Base-by-base conservation (phyloP, 208 protist species). In the Trypanosoma theileri region DNA sequence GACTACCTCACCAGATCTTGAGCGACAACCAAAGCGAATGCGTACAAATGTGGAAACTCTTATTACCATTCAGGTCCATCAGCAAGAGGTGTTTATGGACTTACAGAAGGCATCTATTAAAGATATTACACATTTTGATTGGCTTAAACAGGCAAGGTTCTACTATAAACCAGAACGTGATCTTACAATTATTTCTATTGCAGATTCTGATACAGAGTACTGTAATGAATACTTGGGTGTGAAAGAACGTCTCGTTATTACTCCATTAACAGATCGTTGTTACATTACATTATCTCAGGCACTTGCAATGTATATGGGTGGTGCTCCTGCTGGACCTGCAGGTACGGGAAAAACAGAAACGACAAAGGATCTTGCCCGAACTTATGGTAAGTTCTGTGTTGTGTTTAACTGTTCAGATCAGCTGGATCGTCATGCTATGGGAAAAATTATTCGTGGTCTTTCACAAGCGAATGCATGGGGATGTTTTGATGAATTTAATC, bases 311-410 rank as follows among this genome's bases (percentile, higher is more conserved):
- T 97, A 98, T 77, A 94, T 99, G 85, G 98, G 97, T 69, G 97
- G 96, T 58, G 98, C 97, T 26, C 98, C 97, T 11, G 95, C 96
- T 50, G 98, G 98, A 22, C 98, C 97, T 17, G 96, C 98, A 14
- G 97, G 98, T 57, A 98, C 98, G 9, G 98, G 98, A 68, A 99
- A 99, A 81, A 99, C 98, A 4, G 97, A 99, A 84, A 99, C 97
- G 21, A 95, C 94, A 16, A 97, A 97, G 73, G 94, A 98, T 86
- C 82, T 98, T n/a, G 94, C 91, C 1, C 86, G 93, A 35, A 97
- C 91, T 44, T 94, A 97, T 63, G 96, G 94, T 46, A 98, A 98
- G 81, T 98, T 96, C 77, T 95, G 95, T 48, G 92, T 98, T 35
- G 93, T 97, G 40, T 97, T 97, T 65, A 98, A 98, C 78, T 98